These are phyloP conservation scores for Fusarium vanettenii DNA, from an alignment of 2,329 filamentous ascomycete species.

Conservation along the genomic window DNA sequence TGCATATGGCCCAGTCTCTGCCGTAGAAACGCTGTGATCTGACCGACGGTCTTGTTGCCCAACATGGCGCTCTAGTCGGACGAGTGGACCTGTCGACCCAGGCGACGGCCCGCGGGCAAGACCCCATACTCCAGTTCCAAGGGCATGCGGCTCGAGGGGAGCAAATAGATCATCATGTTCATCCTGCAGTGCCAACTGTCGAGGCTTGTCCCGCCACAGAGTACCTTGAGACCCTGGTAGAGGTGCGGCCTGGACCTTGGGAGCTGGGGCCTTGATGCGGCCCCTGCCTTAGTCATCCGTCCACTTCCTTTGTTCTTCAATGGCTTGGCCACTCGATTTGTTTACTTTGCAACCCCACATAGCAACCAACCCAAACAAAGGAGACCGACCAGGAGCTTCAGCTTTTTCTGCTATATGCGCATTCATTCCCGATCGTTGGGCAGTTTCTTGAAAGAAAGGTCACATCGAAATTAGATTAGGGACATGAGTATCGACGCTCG, in stretches of 20 bases:
- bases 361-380: constrained; percentile 51
- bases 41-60: constrained; percentile 8
- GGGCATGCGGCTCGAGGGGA: constrained; percentile 2
- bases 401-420: constrained; percentile 32
- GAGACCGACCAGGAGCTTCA: constrained; percentile 21
- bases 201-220: constrained; percentile 34
- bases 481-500: constrained; percentile 36
- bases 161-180: constrained; percentile 18
- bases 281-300: constrained; percentile 40
- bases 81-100: constrained; percentile 31
- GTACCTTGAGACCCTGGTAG: not conserved
- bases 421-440: constrained; percentile 1
- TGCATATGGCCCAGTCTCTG: not conserved
- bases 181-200: constrained; percentile 43
- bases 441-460: constrained; percentile 11
- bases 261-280: not conserved
- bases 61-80: constrained; percentile 17
- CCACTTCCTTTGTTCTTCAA: not conserved
- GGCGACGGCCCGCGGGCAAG: constrained; percentile 29
- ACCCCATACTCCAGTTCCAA: constrained; percentile 1
- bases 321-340: constrained; percentile 36
- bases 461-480: constrained; percentile 24
- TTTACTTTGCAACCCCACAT: constrained; percentile 53
- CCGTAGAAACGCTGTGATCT: constrained; percentile 21
- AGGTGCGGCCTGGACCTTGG: not conserved